These are phyloP conservation scores for Artemisia annua DNA, from an alignment of 129 eudicot genomes.

Conservation along the genomic window DNA sequence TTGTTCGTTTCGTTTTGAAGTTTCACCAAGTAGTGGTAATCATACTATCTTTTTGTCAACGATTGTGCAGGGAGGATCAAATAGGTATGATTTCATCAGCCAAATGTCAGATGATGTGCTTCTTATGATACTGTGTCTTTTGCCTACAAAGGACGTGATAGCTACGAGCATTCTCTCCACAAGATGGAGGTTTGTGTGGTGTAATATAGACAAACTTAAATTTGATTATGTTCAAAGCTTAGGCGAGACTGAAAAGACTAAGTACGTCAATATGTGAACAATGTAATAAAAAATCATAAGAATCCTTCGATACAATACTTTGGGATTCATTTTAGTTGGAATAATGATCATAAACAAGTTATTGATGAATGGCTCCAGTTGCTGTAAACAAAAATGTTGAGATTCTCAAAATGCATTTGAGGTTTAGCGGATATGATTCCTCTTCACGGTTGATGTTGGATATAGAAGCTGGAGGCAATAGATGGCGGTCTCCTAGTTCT, in stretches of 20 bases:
- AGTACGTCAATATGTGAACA: not conserved
- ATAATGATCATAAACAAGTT: not conserved
- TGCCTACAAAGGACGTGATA: not conserved
- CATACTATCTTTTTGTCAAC: not conserved
- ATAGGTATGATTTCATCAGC: not conserved
- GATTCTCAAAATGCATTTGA: not conserved
- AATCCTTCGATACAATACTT: not conserved
- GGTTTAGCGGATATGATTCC: too few species aligned
- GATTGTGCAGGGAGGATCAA: not conserved
- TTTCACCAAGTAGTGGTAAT: too few species aligned
- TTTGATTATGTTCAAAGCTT: not conserved
- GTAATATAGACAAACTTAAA: not conserved
- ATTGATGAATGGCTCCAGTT: not conserved
- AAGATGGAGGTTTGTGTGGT: not conserved
- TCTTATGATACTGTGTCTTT: not conserved
- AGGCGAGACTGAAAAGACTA: not conserved
- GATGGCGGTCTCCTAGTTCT: too few species aligned
- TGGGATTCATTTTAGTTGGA: not conserved
- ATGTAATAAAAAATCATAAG: not conserved
- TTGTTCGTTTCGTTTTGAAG: too few species aligned
- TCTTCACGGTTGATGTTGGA: too few species aligned
- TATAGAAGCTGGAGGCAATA: too few species aligned
- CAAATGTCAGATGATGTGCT: not conserved
- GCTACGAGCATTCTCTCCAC: not conserved
- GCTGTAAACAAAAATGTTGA: not conserved